Evolutionary conservation across 1,284 basidiomycete species (phyloP).

Genomic region (Cutaneotrichosporon daszewskae): DNA sequence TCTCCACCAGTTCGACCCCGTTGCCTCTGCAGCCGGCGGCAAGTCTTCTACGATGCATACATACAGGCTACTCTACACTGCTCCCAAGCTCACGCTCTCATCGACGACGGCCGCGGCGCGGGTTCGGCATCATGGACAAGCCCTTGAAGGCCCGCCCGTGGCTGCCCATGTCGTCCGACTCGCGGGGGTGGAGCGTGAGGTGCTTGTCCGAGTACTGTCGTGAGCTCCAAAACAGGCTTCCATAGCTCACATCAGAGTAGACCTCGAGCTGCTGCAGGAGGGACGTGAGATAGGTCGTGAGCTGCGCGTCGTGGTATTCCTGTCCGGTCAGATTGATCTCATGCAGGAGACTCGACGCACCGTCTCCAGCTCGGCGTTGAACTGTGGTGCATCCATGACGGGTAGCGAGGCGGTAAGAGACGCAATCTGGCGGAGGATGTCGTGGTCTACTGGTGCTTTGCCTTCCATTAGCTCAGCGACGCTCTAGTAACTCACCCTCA

Average conservation of each 20-base stretch:
- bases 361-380: constrained; percentile 77
- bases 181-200: constrained; percentile 15
- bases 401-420: constrained; percentile 81
- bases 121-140: no score
- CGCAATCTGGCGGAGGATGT: constrained; percentile 73
- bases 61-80: background rate
- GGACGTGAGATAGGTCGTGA: constrained; percentile 80
- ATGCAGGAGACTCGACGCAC: constrained; percentile 49
- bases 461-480: constrained; percentile 49
- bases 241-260: constrained; percentile 71
- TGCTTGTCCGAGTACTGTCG: constrained; percentile 33
- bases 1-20: no score
- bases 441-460: constrained; percentile 64
- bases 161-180: background rate
- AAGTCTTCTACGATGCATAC: no score
- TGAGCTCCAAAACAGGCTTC: background rate
- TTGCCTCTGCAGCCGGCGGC: no score
- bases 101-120: no score
- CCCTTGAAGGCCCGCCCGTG: no score
- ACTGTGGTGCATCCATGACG: constrained; percentile 69
- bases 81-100: no score
- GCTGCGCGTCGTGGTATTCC: constrained; percentile 94
- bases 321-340: constrained; percentile 44
- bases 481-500: constrained; percentile 53
- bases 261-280: constrained; percentile 81